Percentiles rank a stretch among this genome's conserved stretches.
These are phyloP conservation scores for Dianthus caryophyllus DNA, from an alignment of 148 eudicot species.

Conservation along the genomic window DNA sequence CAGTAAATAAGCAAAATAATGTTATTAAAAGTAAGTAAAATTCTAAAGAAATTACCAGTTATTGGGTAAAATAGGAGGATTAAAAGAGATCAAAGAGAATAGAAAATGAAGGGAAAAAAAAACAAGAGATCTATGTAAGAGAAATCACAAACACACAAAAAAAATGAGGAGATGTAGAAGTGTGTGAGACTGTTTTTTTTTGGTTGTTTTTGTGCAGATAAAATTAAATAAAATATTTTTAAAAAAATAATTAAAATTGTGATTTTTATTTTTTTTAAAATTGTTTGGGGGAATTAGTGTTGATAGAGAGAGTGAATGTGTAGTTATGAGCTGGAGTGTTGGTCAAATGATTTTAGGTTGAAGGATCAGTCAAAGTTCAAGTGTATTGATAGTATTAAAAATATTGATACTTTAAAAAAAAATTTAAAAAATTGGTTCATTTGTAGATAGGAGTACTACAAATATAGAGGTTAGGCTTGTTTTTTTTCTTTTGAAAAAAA, in stretches of 20 bases:
- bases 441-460: too few species aligned
- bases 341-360: slow-evolving; percentile 6
- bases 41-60: slow-evolving; percentile 10
- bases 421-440: not conserved
- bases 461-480: too few species aligned
- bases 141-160: not conserved
- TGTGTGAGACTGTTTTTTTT: slow-evolving; percentile 10
- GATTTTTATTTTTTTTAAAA: too few species aligned
- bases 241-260: too few species aligned
- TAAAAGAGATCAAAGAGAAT: slow-evolving; percentile 8
- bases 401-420: too few species aligned
- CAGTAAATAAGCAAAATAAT: not conserved
- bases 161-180: not conserved
- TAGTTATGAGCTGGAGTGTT: slow-evolving; percentile 1
- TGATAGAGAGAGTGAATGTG: too few species aligned
- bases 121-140: slow-evolving; percentile 12
- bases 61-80: not conserved
- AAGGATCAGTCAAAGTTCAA: slow-evolving; percentile 24
- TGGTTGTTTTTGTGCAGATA: not conserved
- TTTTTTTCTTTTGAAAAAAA: too few species aligned
- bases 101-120: slow-evolving; percentile 3
- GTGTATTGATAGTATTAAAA: not conserved
- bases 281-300: too few species aligned
- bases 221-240: too few species aligned
- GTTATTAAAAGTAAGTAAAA: too few species aligned